Conservation (phyloP, 208 protist genomes). For the Borovskyia barvae region DNA sequence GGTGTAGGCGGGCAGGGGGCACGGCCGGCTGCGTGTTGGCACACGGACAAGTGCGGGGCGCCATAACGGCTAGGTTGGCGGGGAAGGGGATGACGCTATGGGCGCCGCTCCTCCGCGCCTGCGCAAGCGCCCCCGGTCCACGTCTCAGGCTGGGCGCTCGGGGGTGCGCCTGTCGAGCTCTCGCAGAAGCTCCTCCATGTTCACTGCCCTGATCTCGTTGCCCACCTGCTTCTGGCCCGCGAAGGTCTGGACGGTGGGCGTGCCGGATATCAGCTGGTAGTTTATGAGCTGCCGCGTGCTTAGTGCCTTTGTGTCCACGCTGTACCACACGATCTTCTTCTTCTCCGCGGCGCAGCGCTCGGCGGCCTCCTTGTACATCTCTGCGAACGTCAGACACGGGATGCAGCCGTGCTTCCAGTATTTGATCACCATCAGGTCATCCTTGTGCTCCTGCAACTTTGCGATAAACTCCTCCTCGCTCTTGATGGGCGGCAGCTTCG, state of each 20-base stretch:
- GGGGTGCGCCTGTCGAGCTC: slow-evolving; percentile 54
- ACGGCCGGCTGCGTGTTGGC: no score
- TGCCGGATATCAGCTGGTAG: slow-evolving; percentile 88
- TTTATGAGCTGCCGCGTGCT: slow-evolving; percentile 67
- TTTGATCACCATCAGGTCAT: slow-evolving; percentile 91
- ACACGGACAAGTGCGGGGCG: no score
- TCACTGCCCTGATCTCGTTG: slow-evolving; percentile 82
- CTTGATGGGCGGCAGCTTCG: slow-evolving; percentile 77
- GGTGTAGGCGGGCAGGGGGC: no score
- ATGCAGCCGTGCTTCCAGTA: slow-evolving; percentile 93
- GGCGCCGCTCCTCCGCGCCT: no score
- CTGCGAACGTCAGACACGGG: slow-evolving; percentile 85
- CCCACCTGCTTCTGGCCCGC: slow-evolving; percentile 76
- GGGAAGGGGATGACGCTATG: no score
- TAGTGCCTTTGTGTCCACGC: slow-evolving; percentile 81
- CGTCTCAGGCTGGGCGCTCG: neutral
- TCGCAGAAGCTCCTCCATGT: slow-evolving; percentile 78
- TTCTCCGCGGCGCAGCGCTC: slow-evolving; percentile 53
- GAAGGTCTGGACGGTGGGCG: slow-evolving; percentile 90
- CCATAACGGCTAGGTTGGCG: no score
- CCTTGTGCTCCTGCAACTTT: slow-evolving; percentile 85
- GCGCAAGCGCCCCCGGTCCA: neutral
- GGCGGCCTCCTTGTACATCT: slow-evolving; percentile 90
- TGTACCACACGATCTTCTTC: slow-evolving; percentile 83
- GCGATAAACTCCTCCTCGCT: slow-evolving; percentile 83